phyloP scores from a whole-genome alignment of 2,329 filamentous ascomycete species.

The Mycocentrospora acerina region DNA sequence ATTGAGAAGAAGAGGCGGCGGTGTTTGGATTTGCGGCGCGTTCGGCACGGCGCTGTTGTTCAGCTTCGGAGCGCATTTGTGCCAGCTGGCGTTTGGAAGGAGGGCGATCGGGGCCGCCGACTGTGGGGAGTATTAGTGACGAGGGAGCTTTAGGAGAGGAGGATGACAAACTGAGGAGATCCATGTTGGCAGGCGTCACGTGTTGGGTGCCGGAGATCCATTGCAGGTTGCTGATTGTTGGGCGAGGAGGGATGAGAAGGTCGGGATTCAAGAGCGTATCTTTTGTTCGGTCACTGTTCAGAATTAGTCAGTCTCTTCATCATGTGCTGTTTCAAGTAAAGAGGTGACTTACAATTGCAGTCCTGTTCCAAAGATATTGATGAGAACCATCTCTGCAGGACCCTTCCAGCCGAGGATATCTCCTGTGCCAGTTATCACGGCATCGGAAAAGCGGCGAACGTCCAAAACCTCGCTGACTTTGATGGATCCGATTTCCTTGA shows the following conservation, averaged over 20 bases:
- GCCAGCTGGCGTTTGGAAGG: slow-evolving; percentile 85
- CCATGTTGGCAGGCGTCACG: slow-evolving; percentile 82
- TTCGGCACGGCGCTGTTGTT: slow-evolving; percentile 49
- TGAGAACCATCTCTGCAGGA: slow-evolving; percentile 77
- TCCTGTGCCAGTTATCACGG: slow-evolving; percentile 73
- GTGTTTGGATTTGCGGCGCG: slow-evolving; percentile 38
- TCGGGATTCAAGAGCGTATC: slow-evolving; percentile 80
- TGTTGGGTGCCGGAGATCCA: slow-evolving; percentile 97
- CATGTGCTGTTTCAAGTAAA: not conserved
- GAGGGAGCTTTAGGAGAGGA: not conserved
- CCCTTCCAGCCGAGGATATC: slow-evolving; percentile 87
- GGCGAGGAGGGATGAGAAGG: slow-evolving; percentile 72
- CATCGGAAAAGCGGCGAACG: slow-evolving; percentile 66
- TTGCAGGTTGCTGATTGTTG: slow-evolving; percentile 91
- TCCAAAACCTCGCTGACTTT: slow-evolving; percentile 70
- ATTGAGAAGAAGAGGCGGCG: slow-evolving; percentile 33
- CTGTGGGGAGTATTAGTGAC: slow-evolving; percentile 29
- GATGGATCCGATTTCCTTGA: slow-evolving; percentile 78
- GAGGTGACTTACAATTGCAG: slow-evolving; percentile 57
- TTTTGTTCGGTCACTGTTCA: slow-evolving; percentile 49
- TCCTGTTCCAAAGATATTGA: slow-evolving; percentile 83
- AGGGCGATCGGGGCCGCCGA: slow-evolving; percentile 84
- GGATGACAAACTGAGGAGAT: slow-evolving; percentile 65
- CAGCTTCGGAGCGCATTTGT: slow-evolving; percentile 73
- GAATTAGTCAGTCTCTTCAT: slow-evolving; percentile 9